Evolutionary conservation across 441 rosid species (phyloP), one percentile per base, ranked within the genome.

Genomic region (Breynia disticha): DNA sequence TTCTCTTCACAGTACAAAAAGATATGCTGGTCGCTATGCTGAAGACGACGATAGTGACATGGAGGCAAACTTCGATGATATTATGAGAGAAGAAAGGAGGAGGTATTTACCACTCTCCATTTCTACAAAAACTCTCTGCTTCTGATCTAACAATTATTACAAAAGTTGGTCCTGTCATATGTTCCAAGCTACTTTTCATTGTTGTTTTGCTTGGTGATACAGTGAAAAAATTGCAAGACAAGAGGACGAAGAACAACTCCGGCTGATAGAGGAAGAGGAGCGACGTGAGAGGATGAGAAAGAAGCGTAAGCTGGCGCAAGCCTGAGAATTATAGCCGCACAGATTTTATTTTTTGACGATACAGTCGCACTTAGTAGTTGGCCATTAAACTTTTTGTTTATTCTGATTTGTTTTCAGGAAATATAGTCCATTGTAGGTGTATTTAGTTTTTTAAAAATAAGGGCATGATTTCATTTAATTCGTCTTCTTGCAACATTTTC

Each of bases 61-160:
- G 97, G 98, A 88, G 72, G 95, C 91, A 20, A 75, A 72, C 63
- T 91, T 67, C 45, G 97, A 81, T 0, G 98, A 86, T 57, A 86
- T 84, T 51, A 51, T 70, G 83, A 56, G 18, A 67, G 97, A 91
- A 67, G 97, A 88, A 68, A 73, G 52, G 52, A 50, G 75, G 62
- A 91, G 97, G 98, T 91, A 59, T 20, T 82, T 55, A 41, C 20
- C 51, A 20, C 42, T 16, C 43, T 9, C 43, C 11, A 39, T 2
- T 5, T 37, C 20, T 14, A n/a, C 53, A 15, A 15, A 37, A 52
- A 21, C 42, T 13, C n/a, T n/a, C n/a, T n/a, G n/a, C n/a, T n/a
- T n/a, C n/a, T n/a, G n/a, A n/a, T n/a, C n/a, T n/a, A n/a, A n/a
- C n/a, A n/a, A n/a, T n/a, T n/a, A 16, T 11, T 22, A 47, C 22